Evolutionary conservation across 305 asterid genomes (phyloP).

Genomic region (Fraxinus sp.): DNA sequence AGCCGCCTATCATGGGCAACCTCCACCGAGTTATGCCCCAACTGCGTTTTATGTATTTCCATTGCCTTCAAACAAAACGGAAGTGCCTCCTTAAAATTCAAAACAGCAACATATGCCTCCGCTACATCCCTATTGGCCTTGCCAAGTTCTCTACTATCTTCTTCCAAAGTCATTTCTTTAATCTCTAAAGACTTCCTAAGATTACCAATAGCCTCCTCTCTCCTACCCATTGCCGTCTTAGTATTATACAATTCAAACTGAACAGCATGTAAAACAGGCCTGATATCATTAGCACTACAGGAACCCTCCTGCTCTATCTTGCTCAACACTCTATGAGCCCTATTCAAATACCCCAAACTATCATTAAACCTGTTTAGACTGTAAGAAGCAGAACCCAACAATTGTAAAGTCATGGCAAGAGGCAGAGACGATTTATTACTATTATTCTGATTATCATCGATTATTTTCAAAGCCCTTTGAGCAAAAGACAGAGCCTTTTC

Average conservation of each 20-base stretch:
- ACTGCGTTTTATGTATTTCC: slow-evolving; percentile 56
- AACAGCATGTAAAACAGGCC: slow-evolving; percentile 73
- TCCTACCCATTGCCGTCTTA: slow-evolving; percentile 85
- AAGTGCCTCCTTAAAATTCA: slow-evolving; percentile 74
- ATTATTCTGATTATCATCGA: slow-evolving; percentile 49
- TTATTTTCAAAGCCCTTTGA: slow-evolving; percentile 56
- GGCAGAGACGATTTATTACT: slow-evolving; percentile 53
- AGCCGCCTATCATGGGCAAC: slow-evolving; percentile 83
- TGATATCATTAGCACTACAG: slow-evolving; percentile 44
- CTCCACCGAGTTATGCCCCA: slow-evolving; percentile 81
- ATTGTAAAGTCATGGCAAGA: slow-evolving; percentile 81
- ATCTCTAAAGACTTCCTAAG: slow-evolving; percentile 72
- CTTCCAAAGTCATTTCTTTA: slow-evolving; percentile 66
- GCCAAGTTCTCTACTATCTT: slow-evolving; percentile 74
- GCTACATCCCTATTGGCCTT: slow-evolving; percentile 83
- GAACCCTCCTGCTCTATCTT: slow-evolving; percentile 49
- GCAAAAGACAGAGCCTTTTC: slow-evolving; percentile 67
- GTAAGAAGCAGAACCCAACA: slow-evolving; percentile 75
- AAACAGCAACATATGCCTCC: slow-evolving; percentile 70
- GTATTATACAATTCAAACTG: slow-evolving; percentile 69
- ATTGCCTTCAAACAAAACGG: slow-evolving; percentile 76
- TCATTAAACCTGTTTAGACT: slow-evolving; percentile 69
- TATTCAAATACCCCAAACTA: slow-evolving; percentile 76
- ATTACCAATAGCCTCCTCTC: slow-evolving; percentile 82
- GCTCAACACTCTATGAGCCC: slow-evolving; percentile 69